Conservation (phyloP, 2,329 filamentous ascomycete genomes). For the Alternaria alternata region DNA sequence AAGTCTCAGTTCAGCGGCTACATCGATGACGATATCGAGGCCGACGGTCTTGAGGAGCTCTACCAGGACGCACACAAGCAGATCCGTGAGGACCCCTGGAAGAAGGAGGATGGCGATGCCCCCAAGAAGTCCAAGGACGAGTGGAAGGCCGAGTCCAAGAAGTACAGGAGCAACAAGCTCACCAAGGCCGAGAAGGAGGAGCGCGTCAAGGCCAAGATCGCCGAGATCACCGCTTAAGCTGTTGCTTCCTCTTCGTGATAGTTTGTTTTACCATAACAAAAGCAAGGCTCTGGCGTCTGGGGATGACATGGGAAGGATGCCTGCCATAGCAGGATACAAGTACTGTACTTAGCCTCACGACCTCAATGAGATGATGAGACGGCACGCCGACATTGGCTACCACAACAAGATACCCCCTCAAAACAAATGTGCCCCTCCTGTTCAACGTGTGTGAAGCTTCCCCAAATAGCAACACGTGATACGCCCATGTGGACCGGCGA, state of each 20-base stretch:
- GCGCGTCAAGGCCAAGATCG: conserved; percentile 90
- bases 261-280: conserved; percentile 43
- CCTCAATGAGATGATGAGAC: conserved; percentile 43
- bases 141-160: conserved; percentile 94
- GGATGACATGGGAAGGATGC: conserved; percentile 43
- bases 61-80: conserved; percentile 94
- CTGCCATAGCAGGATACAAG: conserved; percentile 32
- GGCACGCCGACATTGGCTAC: conserved; percentile 36
- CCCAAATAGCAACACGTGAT: conserved; percentile 8
- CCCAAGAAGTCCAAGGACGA: conserved; percentile 97
- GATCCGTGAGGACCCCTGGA: conserved; percentile 97
- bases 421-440: conserved; percentile 1
- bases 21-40: conserved; percentile 95
- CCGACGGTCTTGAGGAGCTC: conserved; percentile 94
- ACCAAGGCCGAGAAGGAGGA: conserved; percentile 83
- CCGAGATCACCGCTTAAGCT: conserved; percentile 69
- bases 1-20: conserved; percentile 98
- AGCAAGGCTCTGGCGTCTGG: conserved; percentile 48
- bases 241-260: conserved; percentile 24
- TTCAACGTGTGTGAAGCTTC: conserved; percentile 1
- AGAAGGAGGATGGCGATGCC: conserved; percentile 79
- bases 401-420: conserved; percentile 20
- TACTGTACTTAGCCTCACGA: conserved; percentile 43
- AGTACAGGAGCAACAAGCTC: conserved; percentile 81
- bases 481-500: neutral